Evolutionary conservation across 2,329 filamentous ascomycete species (phyloP).

Genomic region (Colletotrichum nymphaeae): DNA sequence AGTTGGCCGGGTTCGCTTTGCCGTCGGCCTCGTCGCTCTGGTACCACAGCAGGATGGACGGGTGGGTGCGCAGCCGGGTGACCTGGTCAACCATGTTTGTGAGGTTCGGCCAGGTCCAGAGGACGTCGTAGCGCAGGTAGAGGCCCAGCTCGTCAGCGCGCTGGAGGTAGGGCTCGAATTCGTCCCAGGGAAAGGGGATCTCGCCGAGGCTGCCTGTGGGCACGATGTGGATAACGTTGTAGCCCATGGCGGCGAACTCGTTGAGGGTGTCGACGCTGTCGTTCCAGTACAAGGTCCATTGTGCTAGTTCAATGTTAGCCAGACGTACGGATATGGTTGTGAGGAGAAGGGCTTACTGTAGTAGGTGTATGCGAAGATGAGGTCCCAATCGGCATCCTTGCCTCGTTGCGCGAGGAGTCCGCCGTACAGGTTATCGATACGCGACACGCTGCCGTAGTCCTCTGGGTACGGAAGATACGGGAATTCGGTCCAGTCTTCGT

Average conservation of each 20-base stretch:
- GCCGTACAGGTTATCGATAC: constrained; percentile 58
- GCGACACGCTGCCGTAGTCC: constrained; percentile 53
- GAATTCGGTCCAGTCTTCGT: constrained; percentile 43
- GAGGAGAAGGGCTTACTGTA: constrained; percentile 57
- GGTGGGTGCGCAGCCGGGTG: constrained; percentile 24
- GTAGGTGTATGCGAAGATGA: constrained; percentile 50
- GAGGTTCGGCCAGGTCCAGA: constrained; percentile 28
- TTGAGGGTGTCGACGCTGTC: constrained; percentile 46
- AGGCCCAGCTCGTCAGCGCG: constrained; percentile 52
- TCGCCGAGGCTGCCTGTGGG: constrained; percentile 29
- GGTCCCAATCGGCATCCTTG: constrained; percentile 47
- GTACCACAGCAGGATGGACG: constrained; percentile 31
- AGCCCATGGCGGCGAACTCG: constrained; percentile 49
- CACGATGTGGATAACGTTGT: constrained; percentile 53
- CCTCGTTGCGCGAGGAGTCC: constrained; percentile 44
- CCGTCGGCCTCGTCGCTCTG: constrained; percentile 34
- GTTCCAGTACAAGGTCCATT: constrained; percentile 55
- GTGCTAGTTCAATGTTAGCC: constrained; percentile 46
- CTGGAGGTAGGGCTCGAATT: constrained; percentile 31
- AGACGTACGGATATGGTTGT: rapidly evolving
- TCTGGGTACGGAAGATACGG: constrained; percentile 55
- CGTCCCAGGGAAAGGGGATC: constrained; percentile 28
- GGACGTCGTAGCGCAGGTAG: constrained; percentile 37
- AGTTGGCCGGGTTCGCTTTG: constrained; percentile 57
- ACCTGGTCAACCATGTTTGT: constrained; percentile 30